Base-by-base conservation (phyloP, 1,284 basidiomycete species). In the Heterobasidion irregulare region DNA sequence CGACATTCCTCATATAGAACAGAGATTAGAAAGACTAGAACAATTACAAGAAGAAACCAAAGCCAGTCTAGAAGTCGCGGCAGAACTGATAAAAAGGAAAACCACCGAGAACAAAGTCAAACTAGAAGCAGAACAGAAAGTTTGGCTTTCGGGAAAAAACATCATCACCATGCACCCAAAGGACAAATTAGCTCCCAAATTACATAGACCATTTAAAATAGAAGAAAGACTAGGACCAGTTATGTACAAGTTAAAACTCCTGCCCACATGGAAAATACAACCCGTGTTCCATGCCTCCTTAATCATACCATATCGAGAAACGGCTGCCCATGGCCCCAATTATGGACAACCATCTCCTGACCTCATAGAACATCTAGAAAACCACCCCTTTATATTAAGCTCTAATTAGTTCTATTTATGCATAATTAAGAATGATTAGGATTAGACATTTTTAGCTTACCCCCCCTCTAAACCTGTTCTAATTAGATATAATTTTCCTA, bases 181-280 rank as follows among this genome's bases (percentile, higher is more conserved):
- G 4, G 41, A 13, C 3, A 45, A 34, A 3, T 34, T 49, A 16
- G n/a, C 46, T 15, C 41, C 58, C 13, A 15, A 46, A 5, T 15
- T 47, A 16, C 18, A 54, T 4, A 52, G 52, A 19, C 38, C 38
- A 1, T n/a, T 59, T 13, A 3, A 47, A 9, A 47, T 13, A 13
- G 7, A 45, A 16, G 19, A 53, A n/a, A 10, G 33, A 19, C 18
- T 34, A 26, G 7, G 19, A 6, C 26, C n/a, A 1, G 52, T 43
- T 1, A 19, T 16, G 47, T 26, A 10, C 46, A 49, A 47, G 50
- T 15, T 47, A 52, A 56, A 48, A 8, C 52, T 61, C 2, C 56
- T 51, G 4, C 33, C 36, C 2, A 36, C 50, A 8, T 61, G 57
- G 58, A 51, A 58, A 9, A 58, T 61, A 8, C 58, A 61, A 18